Conservation (phyloP, 2,329 filamentous ascomycete genomes). For the Pseudogymnoascus sp. region DNA sequence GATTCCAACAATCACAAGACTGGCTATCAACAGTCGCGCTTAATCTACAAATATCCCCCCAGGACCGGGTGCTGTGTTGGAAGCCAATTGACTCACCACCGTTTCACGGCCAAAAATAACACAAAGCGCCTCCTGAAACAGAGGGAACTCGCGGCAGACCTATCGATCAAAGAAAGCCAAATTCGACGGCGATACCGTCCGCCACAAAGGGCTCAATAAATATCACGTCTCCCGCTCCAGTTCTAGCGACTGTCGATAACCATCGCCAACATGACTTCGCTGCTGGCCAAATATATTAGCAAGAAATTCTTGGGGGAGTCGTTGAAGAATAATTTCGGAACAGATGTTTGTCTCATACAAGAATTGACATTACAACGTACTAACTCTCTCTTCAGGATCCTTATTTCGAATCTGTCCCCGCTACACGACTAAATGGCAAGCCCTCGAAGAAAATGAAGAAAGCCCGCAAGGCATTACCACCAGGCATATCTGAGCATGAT, state of each 20-base stretch:
- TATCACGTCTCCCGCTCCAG: neutral
- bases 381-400: slow-evolving; percentile 58
- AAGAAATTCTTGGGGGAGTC: slow-evolving; percentile 53
- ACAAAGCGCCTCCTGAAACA: slow-evolving; percentile 24
- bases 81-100: neutral
- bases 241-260: neutral
- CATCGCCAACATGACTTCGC: slow-evolving; percentile 41
- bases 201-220: neutral
- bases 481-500: slow-evolving; percentile 77
- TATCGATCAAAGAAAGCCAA: slow-evolving; percentile 21
- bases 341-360: slow-evolving; percentile 35
- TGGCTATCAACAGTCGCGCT: neutral
- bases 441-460: slow-evolving; percentile 68
- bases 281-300: slow-evolving; percentile 47
- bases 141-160: slow-evolving; percentile 16
- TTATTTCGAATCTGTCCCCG: slow-evolving; percentile 76
- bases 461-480: slow-evolving; percentile 75
- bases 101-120: slow-evolving; percentile 7
- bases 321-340: slow-evolving; percentile 50
- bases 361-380: slow-evolving; percentile 19
- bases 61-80: neutral
- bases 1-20: neutral
- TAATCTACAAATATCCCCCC: neutral
- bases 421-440: slow-evolving; percentile 60
- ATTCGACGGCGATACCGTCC: slow-evolving; percentile 19